These are phyloP conservation scores for Corinectria fuckeliana DNA, from an alignment of 2,329 filamentous ascomycete genomes.

Conservation along the genomic window DNA sequence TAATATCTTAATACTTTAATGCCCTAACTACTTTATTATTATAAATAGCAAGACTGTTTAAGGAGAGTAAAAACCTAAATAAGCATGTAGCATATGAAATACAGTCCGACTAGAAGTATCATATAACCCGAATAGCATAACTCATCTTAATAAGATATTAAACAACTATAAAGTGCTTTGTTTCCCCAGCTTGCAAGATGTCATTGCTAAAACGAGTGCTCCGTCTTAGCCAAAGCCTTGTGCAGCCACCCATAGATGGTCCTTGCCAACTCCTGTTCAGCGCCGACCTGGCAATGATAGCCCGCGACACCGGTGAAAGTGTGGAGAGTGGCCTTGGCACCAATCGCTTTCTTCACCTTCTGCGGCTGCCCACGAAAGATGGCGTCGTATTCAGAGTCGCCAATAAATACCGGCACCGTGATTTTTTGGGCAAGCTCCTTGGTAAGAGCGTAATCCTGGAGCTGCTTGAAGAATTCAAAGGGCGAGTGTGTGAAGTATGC, in stretches of 20 bases:
- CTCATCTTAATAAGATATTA: too few species aligned
- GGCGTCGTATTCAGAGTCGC: constrained; percentile 12
- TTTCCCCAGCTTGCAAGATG: too few species aligned
- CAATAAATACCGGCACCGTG: constrained; percentile 19
- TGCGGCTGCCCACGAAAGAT: constrained; percentile 11
- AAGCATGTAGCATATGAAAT: too few species aligned
- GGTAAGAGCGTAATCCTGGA: constrained; percentile 13
- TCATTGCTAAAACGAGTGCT: too few species aligned
- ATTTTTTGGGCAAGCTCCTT: constrained; percentile 9
- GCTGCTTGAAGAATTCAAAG: constrained; percentile 6
- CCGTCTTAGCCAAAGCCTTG: constrained; percentile 7
- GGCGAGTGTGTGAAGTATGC: constrained; percentile 16
- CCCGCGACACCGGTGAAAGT: constrained; percentile 20
- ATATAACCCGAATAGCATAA: too few species aligned
- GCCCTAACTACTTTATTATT: too few species aligned
- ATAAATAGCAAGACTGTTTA: too few species aligned
- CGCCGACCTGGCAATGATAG: constrained; percentile 24
- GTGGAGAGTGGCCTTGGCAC: constrained; percentile 14
- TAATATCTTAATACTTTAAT: too few species aligned
- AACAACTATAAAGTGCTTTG: too few species aligned
- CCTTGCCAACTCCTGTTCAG: constrained; percentile 17
- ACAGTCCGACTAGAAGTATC: too few species aligned
- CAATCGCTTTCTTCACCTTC: constrained; percentile 18
- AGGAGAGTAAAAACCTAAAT: too few species aligned
- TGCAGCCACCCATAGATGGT: constrained; percentile 19